These are phyloP conservation scores for Nothophoma quercina DNA, from an alignment of 2,329 filamentous ascomycete species.

Conservation along the genomic window DNA sequence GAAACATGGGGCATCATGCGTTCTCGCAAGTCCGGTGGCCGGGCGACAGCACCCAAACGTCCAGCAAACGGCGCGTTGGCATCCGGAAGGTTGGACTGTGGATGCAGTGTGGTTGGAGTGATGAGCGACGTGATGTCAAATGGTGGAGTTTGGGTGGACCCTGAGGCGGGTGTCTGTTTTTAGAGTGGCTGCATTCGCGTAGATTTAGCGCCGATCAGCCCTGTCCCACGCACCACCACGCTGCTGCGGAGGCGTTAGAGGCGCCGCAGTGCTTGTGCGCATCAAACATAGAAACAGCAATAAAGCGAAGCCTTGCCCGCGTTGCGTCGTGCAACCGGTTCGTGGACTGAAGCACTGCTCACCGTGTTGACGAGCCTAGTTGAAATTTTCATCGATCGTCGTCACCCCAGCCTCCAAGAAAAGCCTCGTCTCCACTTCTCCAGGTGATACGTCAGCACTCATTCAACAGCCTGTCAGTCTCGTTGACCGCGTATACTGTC, in stretches of 20 bases:
- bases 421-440: constrained; percentile 14
- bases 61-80: constrained; percentile 9
- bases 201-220: constrained; percentile 11
- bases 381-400: constrained; percentile 8
- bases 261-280: constrained; percentile 4
- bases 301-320: constrained; percentile 6
- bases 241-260: constrained; percentile 5
- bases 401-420: constrained; percentile 10
- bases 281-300: constrained; percentile 6
- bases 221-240: background rate
- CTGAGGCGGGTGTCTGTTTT: constrained; percentile 20
- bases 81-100: constrained; percentile 11
- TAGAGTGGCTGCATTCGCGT: constrained; percentile 13
- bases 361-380: background rate
- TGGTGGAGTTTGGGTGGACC: constrained; percentile 7
- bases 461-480: background rate
- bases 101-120: constrained; percentile 13
- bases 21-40: background rate
- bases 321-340: background rate
- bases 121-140: constrained; percentile 13
- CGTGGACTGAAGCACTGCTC: background rate
- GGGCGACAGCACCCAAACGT: constrained; percentile 1
- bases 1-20: constrained; percentile 33
- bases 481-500: background rate
- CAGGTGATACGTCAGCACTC: constrained; percentile 11